These are phyloP conservation scores for Candida golubevii DNA, from an alignment of 805 yeast species.

Conservation along the genomic window DNA sequence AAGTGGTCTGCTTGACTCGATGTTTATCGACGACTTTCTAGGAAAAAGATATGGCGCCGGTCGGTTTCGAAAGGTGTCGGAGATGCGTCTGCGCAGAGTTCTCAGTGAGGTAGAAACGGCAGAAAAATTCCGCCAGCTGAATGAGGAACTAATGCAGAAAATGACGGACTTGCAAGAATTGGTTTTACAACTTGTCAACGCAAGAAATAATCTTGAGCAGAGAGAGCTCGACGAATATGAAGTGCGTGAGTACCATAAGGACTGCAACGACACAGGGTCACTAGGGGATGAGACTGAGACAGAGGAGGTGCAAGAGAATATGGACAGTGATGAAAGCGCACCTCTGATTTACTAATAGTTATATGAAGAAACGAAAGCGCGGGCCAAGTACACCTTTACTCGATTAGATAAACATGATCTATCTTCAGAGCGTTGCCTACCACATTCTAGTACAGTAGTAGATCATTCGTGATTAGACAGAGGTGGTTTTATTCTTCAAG, in stretches of 20 bases:
- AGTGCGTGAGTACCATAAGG: constrained; percentile 6
- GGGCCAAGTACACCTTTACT: too few species aligned
- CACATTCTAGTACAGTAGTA: too few species aligned
- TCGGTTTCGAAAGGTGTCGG: constrained; percentile 5
- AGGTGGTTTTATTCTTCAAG: too few species aligned
- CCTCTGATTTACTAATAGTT: background rate
- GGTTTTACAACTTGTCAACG: constrained; percentile 1
- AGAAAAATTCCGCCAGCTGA: background rate
- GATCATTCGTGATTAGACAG: too few species aligned
- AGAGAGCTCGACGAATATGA: constrained; percentile 2
- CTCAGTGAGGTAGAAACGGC: constrained; percentile 1
- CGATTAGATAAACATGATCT: too few species aligned
- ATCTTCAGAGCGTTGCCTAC: too few species aligned
- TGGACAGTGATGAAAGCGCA: background rate
- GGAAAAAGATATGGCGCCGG: constrained; percentile 24
- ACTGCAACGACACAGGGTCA: background rate
- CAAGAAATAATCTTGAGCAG: background rate
- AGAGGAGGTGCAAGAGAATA: background rate
- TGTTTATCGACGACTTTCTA: constrained; percentile 32
- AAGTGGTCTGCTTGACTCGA: constrained; percentile 37
- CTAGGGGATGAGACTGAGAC: background rate
- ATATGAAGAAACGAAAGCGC: background rate
- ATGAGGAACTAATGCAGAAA: constrained; percentile 8
- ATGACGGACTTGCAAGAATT: constrained; percentile 5
- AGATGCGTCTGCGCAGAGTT: constrained; percentile 2